Evolutionary conservation across 2,329 filamentous ascomycete genomes (phyloP).

Genomic region (Fusarium annulatum): DNA sequence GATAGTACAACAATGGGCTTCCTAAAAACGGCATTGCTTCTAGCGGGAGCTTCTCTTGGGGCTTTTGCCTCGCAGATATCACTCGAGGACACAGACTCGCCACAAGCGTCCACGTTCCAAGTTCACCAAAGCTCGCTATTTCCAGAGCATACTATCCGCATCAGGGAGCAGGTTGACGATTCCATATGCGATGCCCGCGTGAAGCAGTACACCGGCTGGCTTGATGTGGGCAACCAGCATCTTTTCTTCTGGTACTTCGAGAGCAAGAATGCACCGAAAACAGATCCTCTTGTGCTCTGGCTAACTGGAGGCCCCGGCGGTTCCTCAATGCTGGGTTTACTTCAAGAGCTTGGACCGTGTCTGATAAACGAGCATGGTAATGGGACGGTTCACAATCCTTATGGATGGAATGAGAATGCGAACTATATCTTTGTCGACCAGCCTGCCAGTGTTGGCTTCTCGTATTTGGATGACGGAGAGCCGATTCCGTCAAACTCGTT

Average conservation of each 20-base stretch:
- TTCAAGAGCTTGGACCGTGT: slow-evolving; percentile 35
- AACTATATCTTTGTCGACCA: slow-evolving; percentile 41
- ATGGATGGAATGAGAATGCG: slow-evolving; percentile 35
- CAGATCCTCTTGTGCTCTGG: slow-evolving; percentile 35
- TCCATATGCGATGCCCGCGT: slow-evolving; percentile 33
- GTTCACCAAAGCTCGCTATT: slow-evolving; percentile 15
- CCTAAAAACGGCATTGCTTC: background rate
- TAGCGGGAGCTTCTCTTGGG: background rate
- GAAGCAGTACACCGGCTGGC: slow-evolving; percentile 39
- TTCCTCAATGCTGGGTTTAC: slow-evolving; percentile 30
- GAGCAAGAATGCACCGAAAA: slow-evolving; percentile 23
- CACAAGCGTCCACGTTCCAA: slow-evolving; percentile 3
- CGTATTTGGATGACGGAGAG: slow-evolving; percentile 32
- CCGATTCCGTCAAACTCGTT: slow-evolving; percentile 30
- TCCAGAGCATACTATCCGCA: slow-evolving; percentile 31
- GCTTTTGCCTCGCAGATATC: slow-evolving; percentile 8
- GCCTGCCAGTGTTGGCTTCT: slow-evolving; percentile 36
- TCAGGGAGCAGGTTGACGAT: slow-evolving; percentile 25
- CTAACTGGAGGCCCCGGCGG: slow-evolving; percentile 36
- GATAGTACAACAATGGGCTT: background rate
- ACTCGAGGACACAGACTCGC: background rate
- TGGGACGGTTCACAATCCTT: slow-evolving; percentile 26
- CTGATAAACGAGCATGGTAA: slow-evolving; percentile 26
- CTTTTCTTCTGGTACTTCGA: slow-evolving; percentile 42
- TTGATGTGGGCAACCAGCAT: slow-evolving; percentile 28